phyloP scores from a whole-genome alignment of 768 basidiomycete species.

The Mycena alexandri region DNA sequence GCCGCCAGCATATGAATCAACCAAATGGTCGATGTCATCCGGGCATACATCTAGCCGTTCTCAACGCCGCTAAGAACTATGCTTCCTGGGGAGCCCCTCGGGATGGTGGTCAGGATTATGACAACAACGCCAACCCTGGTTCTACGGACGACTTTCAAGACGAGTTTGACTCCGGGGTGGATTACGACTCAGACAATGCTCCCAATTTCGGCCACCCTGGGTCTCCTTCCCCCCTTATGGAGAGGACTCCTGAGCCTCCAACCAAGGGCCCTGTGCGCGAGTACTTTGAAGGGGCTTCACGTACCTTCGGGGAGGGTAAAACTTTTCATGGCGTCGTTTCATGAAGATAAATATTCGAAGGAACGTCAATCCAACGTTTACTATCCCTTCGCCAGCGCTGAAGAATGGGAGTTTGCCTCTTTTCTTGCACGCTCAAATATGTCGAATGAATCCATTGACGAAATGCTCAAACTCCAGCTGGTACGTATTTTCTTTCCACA shows the following conservation, averaged over 20 bases:
- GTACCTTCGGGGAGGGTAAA: background rate
- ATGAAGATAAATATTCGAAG: background rate
- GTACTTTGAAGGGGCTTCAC: background rate
- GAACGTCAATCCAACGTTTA: background rate
- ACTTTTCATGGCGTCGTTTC: conserved; percentile 6
- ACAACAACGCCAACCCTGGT: background rate
- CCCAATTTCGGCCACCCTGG: too few species aligned
- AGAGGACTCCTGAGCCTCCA: too few species aligned
- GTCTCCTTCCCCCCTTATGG: too few species aligned
- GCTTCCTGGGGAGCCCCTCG: background rate
- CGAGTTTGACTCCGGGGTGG: too few species aligned
- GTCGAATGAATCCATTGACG: background rate
- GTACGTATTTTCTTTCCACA: background rate
- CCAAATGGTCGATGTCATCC: background rate
- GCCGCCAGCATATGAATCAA: background rate
- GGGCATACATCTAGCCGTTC: background rate
- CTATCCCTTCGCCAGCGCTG: conserved; percentile 1
- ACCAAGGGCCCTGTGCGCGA: background rate
- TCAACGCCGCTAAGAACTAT: background rate
- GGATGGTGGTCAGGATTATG: too few species aligned
- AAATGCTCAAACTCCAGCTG: background rate
- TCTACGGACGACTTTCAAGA: too few species aligned
- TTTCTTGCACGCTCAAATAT: background rate
- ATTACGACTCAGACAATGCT: too few species aligned
- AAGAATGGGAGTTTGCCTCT: conserved; percentile 13